Base-by-base conservation (phyloP, 2,329 filamentous ascomycete genomes). In the Paraconiothyrium brasiliense region DNA sequence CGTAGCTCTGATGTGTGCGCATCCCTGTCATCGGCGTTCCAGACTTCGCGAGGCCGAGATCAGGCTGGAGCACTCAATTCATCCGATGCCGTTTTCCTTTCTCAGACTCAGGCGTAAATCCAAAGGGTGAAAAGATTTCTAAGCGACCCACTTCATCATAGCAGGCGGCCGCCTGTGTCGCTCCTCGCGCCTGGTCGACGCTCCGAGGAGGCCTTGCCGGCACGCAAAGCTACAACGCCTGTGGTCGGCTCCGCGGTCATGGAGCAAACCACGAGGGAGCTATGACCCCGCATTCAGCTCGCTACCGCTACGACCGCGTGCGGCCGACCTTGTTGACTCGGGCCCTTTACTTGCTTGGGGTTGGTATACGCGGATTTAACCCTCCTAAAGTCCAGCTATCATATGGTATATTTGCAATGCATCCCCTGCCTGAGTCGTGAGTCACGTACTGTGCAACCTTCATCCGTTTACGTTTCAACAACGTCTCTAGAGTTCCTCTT, bases 381-480 rank as follows among this genome's bases (percentile, higher is more conserved):
- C 39, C 22, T 27, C 24, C 43, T 20, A 24, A 54, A 48, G 16
- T 41, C 57, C 57, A 54, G 16, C 16, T n/a, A 11, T 27, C 4
- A 47, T 22, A 14, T 16, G 16, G 43, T 56, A 56, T 56, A 56
- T 48, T 34, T 55, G 39, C 13, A 7, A 11, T 9, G 24, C 9
- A 4, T 11, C 27, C 8, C 39, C 41, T 20, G 20, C 20, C 20
- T 20, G 20, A 14, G 4, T n/a, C 22, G 43, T 47, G 5, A 41
- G 14, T 55, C 54, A 47, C 43, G 41, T 47, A 30, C 37, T 30
- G 30, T 13, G 39, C n/a, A 16, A 7, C 22, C 7, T 24, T 47
- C 43, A 11, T 32, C 39, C 6, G 14, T 16, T 37, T n/a, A 56
- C 54, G 43, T 56, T 56, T 56, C 54, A 56, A 56, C 54, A 47